Base-by-base conservation (phyloP, 2,329 filamentous ascomycete species). In the Cryoendolithus antarcticus region DNA sequence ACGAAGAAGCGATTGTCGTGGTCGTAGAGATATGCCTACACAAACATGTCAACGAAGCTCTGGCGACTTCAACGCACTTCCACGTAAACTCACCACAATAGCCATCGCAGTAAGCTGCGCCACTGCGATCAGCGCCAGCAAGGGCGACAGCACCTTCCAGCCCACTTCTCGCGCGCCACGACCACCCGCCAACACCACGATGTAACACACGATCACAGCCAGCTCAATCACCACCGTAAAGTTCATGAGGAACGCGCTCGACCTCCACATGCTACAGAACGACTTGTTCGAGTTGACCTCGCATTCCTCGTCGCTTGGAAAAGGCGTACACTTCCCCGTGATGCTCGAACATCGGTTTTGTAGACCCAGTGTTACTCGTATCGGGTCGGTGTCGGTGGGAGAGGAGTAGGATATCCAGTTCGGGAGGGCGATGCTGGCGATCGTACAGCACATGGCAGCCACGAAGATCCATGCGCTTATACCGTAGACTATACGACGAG, bases 201-300 rank as follows among this genome's bases (percentile, higher is more conserved):
- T 55, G 61, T 89, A 94, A 11, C 79, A 75, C 21, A 93, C 78
- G n/a, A 93, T 62, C 5, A 78, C 78, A 40, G 82, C 85, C 31
- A 91, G 72, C 60, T 93, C 80, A 30, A 91, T 59, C n/a, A 94
- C 77, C 30, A 86, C 75, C 6, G 82, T 74, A 51, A 95, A 83
- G 38, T 80, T 83, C 66, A 93, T 86, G 47, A 94, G 63, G 62
- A 95, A 96, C 15, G 84, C 86, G 29, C 86, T 78, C 19, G 78
- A 85, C 43, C 83, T 75, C 89, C 89, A 98, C 72, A 93, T 82
- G 52, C 78, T 82, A 68, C 91, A 96, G 64, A 96, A 95, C 54
- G 78, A 76, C 37, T 76, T 71, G 50, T 80, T 74, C 48, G 77
- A 72, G 38, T 75, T 72, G 50, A 70, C 72, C 40, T 67, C 64